These are phyloP conservation scores for Scutellaria baicalensis DNA, from an alignment of 257 asterid genomes.

Conservation along the genomic window DNA sequence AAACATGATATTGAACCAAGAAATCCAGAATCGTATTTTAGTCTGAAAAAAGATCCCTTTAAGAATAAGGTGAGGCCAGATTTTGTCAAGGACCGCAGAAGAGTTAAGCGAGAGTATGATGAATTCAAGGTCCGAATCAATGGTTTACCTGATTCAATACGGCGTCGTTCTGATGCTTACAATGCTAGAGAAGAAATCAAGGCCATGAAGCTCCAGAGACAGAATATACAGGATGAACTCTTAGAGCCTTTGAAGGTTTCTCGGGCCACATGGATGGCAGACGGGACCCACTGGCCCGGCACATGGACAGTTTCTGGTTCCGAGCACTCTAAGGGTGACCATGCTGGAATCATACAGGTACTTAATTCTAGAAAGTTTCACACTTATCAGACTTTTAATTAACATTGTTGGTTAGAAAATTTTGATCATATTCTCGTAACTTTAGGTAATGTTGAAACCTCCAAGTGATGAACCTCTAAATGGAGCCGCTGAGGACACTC, in stretches of 20 bases:
- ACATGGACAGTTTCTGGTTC: constrained; percentile 52
- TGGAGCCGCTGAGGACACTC: constrained; percentile 34
- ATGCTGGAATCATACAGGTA: constrained; percentile 88
- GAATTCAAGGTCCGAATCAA: constrained; percentile 76
- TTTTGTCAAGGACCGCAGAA: constrained; percentile 78
- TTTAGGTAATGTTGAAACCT: constrained; percentile 82
- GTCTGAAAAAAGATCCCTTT: constrained; percentile 60
- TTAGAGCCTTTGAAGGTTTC: constrained; percentile 53
- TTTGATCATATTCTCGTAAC: not conserved
- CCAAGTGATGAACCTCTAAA: constrained; percentile 64
- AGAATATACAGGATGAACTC: constrained; percentile 39
- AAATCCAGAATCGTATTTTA: constrained; percentile 61
- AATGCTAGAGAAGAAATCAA: constrained; percentile 71
- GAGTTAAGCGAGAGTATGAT: constrained; percentile 74
- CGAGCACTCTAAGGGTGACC: constrained; percentile 73
- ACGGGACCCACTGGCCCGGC: constrained; percentile 87
- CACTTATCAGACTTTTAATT: not conserved
- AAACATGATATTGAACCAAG: constrained; percentile 66
- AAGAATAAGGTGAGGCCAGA: constrained; percentile 66
- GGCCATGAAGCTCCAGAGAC: constrained; percentile 62
- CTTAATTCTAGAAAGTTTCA: not conserved
- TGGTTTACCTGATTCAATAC: constrained; percentile 66
- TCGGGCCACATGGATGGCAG: constrained; percentile 89
- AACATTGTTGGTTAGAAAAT: not conserved
- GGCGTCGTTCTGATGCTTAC: constrained; percentile 76